These are phyloP conservation scores for Fusarium hostae DNA, from an alignment of 2,329 filamentous ascomycete genomes.

Conservation along the genomic window DNA sequence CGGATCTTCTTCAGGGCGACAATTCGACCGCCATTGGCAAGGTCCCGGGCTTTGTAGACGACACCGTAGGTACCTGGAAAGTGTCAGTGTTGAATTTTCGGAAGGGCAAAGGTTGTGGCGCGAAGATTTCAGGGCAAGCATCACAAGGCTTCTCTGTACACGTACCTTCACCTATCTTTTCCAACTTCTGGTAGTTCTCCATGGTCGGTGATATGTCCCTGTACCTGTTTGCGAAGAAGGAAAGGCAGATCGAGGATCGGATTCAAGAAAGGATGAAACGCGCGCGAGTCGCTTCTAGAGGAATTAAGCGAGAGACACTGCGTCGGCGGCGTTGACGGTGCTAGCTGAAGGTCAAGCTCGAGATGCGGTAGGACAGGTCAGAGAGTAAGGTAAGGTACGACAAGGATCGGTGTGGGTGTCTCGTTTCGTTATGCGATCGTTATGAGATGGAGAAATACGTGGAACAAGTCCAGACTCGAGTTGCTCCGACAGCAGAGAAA, in stretches of 20 bases:
- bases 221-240: slow-evolving; percentile 11
- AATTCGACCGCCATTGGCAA: slow-evolving; percentile 83
- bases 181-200: slow-evolving; percentile 97
- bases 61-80: slow-evolving; percentile 87
- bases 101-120: not conserved
- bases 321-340: slow-evolving; percentile 27
- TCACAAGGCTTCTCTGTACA: slow-evolving; percentile 10
- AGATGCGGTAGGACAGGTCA: slow-evolving; percentile 2
- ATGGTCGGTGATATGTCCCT: slow-evolving; percentile 58
- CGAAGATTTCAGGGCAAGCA: not conserved
- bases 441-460: not conserved
- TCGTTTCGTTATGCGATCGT: slow-evolving; percentile 14
- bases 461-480: not conserved
- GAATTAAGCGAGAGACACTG: slow-evolving; percentile 31
- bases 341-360: not conserved
- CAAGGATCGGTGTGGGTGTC: slow-evolving; percentile 16
- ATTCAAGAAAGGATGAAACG: slow-evolving; percentile 21
- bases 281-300: slow-evolving; percentile 7
- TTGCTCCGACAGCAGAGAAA: slow-evolving; percentile 18
- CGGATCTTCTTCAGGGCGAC: slow-evolving; percentile 96
- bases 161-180: slow-evolving; percentile 95
- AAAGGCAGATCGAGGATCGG: slow-evolving; percentile 10
- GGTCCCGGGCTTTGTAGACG: slow-evolving; percentile 92
- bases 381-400: not conserved
- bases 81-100: not conserved